Evolutionary conservation across 2,329 filamentous ascomycete genomes (phyloP).

Genomic region (Cladosporium oxysporum): DNA sequence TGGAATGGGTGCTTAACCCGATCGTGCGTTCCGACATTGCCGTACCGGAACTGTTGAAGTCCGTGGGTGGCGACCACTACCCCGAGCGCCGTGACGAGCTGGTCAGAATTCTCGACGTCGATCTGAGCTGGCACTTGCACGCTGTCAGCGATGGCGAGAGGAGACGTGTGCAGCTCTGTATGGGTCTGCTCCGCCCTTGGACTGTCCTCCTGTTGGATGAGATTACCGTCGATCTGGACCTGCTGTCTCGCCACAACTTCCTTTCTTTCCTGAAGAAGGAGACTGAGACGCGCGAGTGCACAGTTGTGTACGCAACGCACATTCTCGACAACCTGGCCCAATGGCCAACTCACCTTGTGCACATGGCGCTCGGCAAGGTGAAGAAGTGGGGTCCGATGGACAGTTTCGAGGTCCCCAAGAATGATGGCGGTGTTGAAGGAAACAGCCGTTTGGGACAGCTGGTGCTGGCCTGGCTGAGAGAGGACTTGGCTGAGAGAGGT

Average conservation of each 20-base stretch:
- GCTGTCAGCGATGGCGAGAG: constrained; percentile 92
- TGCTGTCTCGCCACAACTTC: constrained; percentile 82
- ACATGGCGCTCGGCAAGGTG: constrained; percentile 88
- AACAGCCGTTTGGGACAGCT: constrained; percentile 86
- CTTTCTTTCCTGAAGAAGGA: constrained; percentile 82
- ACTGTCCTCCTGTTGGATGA: constrained; percentile 88
- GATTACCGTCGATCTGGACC: constrained; percentile 94
- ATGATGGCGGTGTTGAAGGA: constrained; percentile 55
- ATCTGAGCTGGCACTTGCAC: constrained; percentile 91
- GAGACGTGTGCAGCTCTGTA: constrained; percentile 87
- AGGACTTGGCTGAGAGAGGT: constrained; percentile 76
- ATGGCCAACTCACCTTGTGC: constrained; percentile 94
- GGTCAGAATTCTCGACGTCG: constrained; percentile 85
- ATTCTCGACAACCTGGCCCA: constrained; percentile 92
- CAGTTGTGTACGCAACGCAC: constrained; percentile 96
- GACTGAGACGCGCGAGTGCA: constrained; percentile 79
- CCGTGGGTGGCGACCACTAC: constrained; percentile 84
- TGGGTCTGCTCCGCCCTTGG: constrained; percentile 93
- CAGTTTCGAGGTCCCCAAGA: constrained; percentile 61
- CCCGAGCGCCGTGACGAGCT: constrained; percentile 82
- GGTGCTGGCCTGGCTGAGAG: constrained; percentile 81
- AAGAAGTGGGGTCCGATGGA: constrained; percentile 82
- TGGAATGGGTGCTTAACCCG: constrained; percentile 97
- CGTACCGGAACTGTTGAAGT: constrained; percentile 79
- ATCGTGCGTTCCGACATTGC: constrained; percentile 95